phyloP scores from a whole-genome alignment of 108 stramenopile genomes.

The Skeletonema menzelii region DNA sequence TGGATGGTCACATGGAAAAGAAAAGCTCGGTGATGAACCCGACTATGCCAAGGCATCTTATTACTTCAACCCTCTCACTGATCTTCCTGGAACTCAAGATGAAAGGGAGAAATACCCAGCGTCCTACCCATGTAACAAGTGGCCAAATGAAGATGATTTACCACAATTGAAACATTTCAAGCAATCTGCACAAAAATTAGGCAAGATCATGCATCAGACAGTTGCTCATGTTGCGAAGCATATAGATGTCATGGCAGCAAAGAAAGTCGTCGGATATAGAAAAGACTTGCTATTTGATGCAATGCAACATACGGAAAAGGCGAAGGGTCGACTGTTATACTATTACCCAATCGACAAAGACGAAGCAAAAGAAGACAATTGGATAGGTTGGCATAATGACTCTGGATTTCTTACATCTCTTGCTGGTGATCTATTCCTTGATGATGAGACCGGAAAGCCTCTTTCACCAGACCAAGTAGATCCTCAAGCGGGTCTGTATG shows the following conservation, averaged over 20 bases:
- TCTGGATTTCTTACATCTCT: constrained; percentile 91
- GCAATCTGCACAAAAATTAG: constrained; percentile 60
- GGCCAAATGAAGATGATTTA: constrained; percentile 69
- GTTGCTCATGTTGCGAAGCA: constrained; percentile 61
- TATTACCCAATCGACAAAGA: constrained; percentile 81
- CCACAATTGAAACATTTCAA: constrained; percentile 63
- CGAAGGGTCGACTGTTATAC: constrained; percentile 89
- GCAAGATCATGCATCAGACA: constrained; percentile 77
- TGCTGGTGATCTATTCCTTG: constrained; percentile 85
- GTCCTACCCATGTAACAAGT: constrained; percentile 87
- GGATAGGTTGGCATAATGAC: constrained; percentile 96
- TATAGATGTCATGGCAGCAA: constrained; percentile 65
- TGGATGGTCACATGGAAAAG: constrained; percentile 92
- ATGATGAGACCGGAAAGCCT: constrained; percentile 64
- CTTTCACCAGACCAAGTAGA: constrained; percentile 51
- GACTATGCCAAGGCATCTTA: constrained; percentile 88
- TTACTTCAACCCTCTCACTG: constrained; percentile 86
- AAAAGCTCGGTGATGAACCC: constrained; percentile 85
- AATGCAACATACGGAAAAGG: constrained; percentile 83
- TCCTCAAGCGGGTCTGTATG: constrained; percentile 80
- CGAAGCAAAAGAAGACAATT: constrained; percentile 58
- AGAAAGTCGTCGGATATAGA: constrained; percentile 31
- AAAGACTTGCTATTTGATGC: constrained; percentile 48
- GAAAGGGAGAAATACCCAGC: constrained; percentile 76
- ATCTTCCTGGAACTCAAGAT: constrained; percentile 75